Conservation (phyloP, 352 stramenopile genomes). For the Blastocystis sp. region DNA sequence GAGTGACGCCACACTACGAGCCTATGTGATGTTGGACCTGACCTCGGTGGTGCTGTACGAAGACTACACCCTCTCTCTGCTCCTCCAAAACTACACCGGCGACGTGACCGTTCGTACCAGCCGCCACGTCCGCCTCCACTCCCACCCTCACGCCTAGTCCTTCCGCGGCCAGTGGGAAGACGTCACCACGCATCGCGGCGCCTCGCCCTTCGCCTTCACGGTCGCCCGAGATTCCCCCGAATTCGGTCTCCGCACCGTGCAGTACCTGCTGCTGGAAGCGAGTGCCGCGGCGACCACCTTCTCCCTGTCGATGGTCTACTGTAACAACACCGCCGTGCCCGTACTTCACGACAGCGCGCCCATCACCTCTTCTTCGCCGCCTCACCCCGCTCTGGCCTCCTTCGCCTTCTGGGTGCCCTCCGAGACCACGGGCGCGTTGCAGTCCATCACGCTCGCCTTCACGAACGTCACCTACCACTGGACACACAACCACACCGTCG, state of each 20-base stretch:
- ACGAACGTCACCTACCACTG: constrained; percentile 32
- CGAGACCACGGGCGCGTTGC: not conserved
- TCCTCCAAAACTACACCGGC: not conserved
- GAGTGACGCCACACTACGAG: not conserved
- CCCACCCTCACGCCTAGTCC: not conserved
- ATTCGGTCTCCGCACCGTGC: not conserved
- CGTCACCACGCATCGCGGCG: not conserved
- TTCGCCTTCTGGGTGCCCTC: constrained; percentile 42
- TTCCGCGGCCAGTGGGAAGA: not conserved
- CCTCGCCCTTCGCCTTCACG: not conserved
- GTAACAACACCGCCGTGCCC: not conserved
- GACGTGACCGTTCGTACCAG: not conserved
- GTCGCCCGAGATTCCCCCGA: not conserved
- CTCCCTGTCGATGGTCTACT: not conserved
- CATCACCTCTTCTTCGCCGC: not conserved
- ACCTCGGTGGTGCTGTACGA: not conserved
- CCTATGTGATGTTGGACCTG: not conserved
- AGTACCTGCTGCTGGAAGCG: not conserved
- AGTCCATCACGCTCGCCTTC: not conserved
- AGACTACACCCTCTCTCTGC: not conserved
- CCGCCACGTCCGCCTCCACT: not conserved
- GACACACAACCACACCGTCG: not conserved
- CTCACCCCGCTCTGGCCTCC: not conserved
- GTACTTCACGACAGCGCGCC: not conserved
- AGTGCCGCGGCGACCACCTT: not conserved